Conservation (phyloP, 305 asterid genomes). For the Solanum hybrid region DNA sequence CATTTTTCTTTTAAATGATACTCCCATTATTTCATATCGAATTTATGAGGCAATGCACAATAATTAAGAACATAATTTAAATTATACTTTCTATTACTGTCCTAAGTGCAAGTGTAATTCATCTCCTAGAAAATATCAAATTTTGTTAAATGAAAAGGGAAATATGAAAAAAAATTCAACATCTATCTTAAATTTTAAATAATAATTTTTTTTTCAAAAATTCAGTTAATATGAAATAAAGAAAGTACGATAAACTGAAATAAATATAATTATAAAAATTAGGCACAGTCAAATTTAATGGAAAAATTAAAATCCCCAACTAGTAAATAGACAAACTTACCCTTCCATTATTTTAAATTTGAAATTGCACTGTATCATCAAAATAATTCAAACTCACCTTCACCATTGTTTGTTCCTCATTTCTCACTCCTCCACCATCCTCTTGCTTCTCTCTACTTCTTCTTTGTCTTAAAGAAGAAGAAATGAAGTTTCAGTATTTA, state of each 20-base stretch:
- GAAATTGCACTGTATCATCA: neutral
- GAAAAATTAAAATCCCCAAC: neutral
- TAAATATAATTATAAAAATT: neutral
- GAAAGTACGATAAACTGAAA: neutral
- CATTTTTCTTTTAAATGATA: too few species aligned
- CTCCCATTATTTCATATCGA: too few species aligned
- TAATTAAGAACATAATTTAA: neutral
- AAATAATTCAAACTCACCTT: constrained; percentile 2
- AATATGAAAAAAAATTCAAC: neutral
- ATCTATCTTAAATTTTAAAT: neutral
- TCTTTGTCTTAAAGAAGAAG: constrained; percentile 57
- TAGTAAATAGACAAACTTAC: neutral
- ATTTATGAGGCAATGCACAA: neutral
- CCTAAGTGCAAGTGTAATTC: neutral
- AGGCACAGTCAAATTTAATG: neutral
- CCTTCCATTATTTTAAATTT: neutral
- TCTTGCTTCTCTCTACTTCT: constrained; percentile 15
- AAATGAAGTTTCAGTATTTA: constrained; percentile 10
- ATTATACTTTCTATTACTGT: neutral
- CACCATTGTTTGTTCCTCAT: constrained; percentile 4
- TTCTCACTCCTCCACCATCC: constrained; percentile 11
- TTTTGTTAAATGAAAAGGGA: neutral
- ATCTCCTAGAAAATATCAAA: neutral
- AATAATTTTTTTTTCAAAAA: too few species aligned
- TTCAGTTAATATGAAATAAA: neutral